A percentile compares a stretch with the other conserved stretches of the same genome.
phyloP scores from a whole-genome alignment of 129 eudicot species.

The Dittrichia graveolens region DNA sequence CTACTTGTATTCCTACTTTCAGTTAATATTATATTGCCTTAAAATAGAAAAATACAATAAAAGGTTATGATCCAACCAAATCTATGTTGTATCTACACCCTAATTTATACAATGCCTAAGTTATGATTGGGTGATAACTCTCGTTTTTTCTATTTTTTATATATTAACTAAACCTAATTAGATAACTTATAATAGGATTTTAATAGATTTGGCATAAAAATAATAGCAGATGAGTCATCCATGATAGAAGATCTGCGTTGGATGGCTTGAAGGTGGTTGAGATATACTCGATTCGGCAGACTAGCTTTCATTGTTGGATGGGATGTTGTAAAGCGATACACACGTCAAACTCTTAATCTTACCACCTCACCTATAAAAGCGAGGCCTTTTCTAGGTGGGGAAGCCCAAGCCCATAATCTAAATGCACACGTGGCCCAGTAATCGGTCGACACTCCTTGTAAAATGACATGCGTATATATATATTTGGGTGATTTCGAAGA shows the following conservation, averaged over 20 bases:
- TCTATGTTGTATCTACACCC: too few relatives aligned
- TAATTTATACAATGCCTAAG: too few relatives aligned
- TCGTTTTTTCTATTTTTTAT: too few relatives aligned
- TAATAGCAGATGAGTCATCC: slow-evolving; percentile 9
- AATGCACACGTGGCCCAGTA: slow-evolving; percentile 30
- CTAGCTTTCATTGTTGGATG: slow-evolving; percentile 13
- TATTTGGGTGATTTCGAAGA: slow-evolving; percentile 14
- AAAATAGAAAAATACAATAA: too few relatives aligned
- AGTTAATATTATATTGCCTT: too few relatives aligned
- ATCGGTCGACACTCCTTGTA: neutral
- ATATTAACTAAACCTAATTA: too few relatives aligned
- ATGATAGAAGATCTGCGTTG: slow-evolving; percentile 10
- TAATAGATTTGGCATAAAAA: too few relatives aligned
- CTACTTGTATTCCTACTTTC: too few relatives aligned
- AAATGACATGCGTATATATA: too few relatives aligned
- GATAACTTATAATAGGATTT: too few relatives aligned
- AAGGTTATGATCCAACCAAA: too few relatives aligned
- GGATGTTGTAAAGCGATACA: slow-evolving; percentile 24
- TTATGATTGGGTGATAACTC: too few relatives aligned
- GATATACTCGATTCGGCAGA: slow-evolving; percentile 23
- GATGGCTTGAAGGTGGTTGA: slow-evolving; percentile 25
- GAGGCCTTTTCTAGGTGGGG: slow-evolving; percentile 9
- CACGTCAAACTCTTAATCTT: slow-evolving; percentile 27
- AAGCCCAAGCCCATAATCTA: neutral
- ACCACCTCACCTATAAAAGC: slow-evolving; percentile 26